Percentiles rank a stretch among this genome's conserved stretches.
Conservation (phyloP, 352 stramenopile species). For the Pythium sukuiense region DNA sequence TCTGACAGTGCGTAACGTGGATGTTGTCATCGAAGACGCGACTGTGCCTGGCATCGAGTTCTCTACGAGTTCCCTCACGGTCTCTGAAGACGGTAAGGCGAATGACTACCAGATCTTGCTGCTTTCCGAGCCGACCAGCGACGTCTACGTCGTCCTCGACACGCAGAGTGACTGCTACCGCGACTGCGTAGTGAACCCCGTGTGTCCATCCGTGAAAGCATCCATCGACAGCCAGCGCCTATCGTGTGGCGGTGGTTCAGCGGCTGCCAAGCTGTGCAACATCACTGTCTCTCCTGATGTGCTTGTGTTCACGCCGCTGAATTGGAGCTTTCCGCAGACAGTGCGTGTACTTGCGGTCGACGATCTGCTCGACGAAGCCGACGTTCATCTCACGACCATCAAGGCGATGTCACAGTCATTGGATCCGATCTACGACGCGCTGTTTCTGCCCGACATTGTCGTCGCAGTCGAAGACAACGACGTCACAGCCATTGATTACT, state of each 20-base stretch:
- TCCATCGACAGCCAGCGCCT: neutral
- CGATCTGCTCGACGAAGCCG: conserved; percentile 64
- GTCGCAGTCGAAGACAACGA: conserved; percentile 77
- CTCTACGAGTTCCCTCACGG: conserved; percentile 57
- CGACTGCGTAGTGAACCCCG: conserved; percentile 28
- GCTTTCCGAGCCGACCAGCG: conserved; percentile 55
- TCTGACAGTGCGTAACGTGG: conserved; percentile 4
- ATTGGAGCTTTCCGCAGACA: conserved; percentile 66
- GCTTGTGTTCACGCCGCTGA: conserved; percentile 45
- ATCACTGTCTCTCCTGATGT: conserved; percentile 52
- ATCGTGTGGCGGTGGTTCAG: conserved; percentile 16
- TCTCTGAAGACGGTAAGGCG: conserved; percentile 63
- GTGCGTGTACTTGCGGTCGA: conserved; percentile 72
- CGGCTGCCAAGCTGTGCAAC: conserved; percentile 52
- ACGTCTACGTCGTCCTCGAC: conserved; percentile 48
- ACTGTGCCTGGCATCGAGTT: conserved; percentile 66
- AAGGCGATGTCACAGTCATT: conserved; percentile 38
- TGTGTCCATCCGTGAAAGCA: conserved; percentile 4
- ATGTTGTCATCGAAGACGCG: conserved; percentile 41
- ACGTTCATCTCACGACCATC: conserved; percentile 65
- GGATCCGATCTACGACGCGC: conserved; percentile 56
- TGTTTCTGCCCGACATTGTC: conserved; percentile 62
- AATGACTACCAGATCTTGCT: conserved; percentile 79
- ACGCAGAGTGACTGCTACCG: conserved; percentile 63
- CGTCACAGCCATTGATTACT: conserved; percentile 47